These are phyloP conservation scores for Rhizophora mangle DNA, from an alignment of 345 rosid genomes.

Conservation along the genomic window DNA sequence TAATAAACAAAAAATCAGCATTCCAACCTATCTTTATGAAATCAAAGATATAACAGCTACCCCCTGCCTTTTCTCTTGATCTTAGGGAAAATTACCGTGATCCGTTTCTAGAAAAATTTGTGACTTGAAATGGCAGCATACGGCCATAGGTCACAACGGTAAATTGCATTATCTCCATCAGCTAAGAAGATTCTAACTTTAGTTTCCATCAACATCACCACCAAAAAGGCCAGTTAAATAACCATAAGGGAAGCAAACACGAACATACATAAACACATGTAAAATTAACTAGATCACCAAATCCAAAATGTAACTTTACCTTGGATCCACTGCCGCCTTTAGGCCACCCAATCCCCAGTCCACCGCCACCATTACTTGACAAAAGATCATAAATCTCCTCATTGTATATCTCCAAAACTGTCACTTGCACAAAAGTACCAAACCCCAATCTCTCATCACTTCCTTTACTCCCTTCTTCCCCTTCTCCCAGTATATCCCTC, in stretches of 20 bases:
- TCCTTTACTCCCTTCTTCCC: constrained; percentile 37
- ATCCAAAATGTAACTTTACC: constrained; percentile 25
- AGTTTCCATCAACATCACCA: background rate
- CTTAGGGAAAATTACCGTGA: background rate
- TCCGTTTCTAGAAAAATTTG: background rate
- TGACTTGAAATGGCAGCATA: constrained; percentile 1
- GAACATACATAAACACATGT: background rate
- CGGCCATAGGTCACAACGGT: background rate
- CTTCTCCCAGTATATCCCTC: constrained; percentile 69
- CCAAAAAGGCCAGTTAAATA: background rate
- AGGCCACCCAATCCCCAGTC: constrained; percentile 76
- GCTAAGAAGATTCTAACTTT: background rate
- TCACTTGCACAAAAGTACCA: constrained; percentile 72
- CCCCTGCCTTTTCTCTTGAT: background rate
- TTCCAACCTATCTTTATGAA: background rate
- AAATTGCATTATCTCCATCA: background rate
- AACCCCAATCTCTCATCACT: constrained; percentile 25
- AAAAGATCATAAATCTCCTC: constrained; percentile 94
- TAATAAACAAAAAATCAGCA: background rate
- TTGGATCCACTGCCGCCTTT: constrained; percentile 68
- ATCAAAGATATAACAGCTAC: background rate
- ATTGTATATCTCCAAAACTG: constrained; percentile 88
- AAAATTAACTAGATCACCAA: background rate
- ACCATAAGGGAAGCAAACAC: background rate
- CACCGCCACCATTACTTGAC: constrained; percentile 55